Evolutionary conservation across 176 grass and related monocot genomes (phyloP).

Genomic region (Musa troglodytarum): DNA sequence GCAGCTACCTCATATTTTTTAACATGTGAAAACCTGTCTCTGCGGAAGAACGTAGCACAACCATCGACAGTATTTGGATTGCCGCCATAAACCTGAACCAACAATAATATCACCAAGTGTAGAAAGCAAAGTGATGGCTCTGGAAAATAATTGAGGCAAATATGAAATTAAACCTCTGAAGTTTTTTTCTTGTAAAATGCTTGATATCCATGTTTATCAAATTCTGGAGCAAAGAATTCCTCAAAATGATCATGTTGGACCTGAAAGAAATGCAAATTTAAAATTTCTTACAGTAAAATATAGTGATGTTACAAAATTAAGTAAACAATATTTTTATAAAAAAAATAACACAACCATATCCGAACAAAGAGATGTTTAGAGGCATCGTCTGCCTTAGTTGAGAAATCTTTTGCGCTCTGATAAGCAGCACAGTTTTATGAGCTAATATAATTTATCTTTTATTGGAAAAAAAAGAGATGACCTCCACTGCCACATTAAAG

Average conservation of each 20-base stretch:
- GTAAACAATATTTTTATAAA: neutral
- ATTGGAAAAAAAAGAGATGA: too few species aligned
- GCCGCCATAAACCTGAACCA: conserved; percentile 61
- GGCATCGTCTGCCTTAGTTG: too few species aligned
- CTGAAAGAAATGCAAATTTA: conserved; percentile 28
- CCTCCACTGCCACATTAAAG: neutral
- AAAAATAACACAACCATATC: neutral
- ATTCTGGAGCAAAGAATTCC: conserved; percentile 91
- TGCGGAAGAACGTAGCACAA: conserved; percentile 98
- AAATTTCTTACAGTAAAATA: neutral
- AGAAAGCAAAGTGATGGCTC: conserved; percentile 8
- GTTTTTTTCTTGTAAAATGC: conserved; percentile 98
- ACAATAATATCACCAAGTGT: conserved; percentile 1
- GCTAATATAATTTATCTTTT: too few species aligned
- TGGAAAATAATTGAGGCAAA: conserved; percentile 1
- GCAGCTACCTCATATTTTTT: conserved; percentile 93
- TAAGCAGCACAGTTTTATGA: too few species aligned
- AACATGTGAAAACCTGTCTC: conserved; percentile 93
- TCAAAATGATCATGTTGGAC: conserved; percentile 90
- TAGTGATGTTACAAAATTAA: neutral
- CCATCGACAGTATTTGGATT: conserved; percentile 71
- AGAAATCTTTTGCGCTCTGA: too few species aligned
- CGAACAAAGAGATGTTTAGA: neutral
- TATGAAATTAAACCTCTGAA: conserved; percentile 47
- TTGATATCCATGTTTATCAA: conserved; percentile 99